Base-by-base conservation (phyloP, 2,329 filamentous ascomycete genomes). In the Diplodia seriata region DNA sequence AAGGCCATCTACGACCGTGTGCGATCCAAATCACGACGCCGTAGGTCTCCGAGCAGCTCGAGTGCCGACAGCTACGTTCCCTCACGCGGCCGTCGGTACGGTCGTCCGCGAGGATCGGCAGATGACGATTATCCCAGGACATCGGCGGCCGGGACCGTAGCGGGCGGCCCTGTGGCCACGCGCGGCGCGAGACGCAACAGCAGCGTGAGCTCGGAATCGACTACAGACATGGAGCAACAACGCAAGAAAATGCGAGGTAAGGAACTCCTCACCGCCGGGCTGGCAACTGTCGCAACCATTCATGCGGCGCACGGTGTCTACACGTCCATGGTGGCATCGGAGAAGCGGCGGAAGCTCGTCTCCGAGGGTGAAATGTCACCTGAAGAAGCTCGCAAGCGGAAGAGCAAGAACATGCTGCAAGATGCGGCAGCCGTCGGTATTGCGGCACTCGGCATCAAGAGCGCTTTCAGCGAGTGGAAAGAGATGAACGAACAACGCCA, bases 261-360 rank as follows among this genome's bases (percentile, higher is more conserved):
- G 79, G 86, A 90, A 82, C 77, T 90, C 74, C 76, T 90, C 70
- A 90, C 88, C 71, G 86, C 87, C 66, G 88, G 89, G 70, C 80
- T 91, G 68, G 89, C 89, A 66, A 88, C 87, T 68, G 85, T 91
- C 69, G 89, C 89, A 47, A 90, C 89, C 33, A 89, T 91, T 70
- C 88, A 91, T 78, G 89, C 89, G 29, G 89, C 87, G 15, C 88
- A 91, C 75, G 85, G 84, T 70, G 82, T 91, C 66, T 88, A 89
- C 77, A 82, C 85, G 70, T 86, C 85, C 73, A 85, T 90, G 80
- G 86, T 89, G 72, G 87, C 88, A 69, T 85, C 87, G 68, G 85
- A 90, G 70, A 84, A 87, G 71, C 83, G 88, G 59, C 83, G 84
- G 74, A 83, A 85, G 72, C 80, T 86, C 65, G 83, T 91, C n/a